Conservation (phyloP, 352 stramenopile species). For the Halophytophthora polymorphica region DNA sequence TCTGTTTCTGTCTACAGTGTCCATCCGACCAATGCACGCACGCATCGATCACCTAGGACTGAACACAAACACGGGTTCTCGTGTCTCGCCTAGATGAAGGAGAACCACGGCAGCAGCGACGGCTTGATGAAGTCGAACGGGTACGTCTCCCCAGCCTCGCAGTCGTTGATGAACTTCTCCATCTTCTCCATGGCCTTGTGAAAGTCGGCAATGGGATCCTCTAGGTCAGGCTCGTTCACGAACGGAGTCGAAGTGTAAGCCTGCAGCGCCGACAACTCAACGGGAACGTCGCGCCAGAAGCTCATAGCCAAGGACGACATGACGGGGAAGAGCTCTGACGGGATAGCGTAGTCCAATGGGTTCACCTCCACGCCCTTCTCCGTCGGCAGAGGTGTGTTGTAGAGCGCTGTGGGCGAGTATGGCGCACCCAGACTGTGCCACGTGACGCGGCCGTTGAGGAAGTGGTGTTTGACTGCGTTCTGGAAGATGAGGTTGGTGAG, state of each 20-base stretch:
- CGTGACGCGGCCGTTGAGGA: slow-evolving; percentile 38
- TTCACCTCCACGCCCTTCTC: slow-evolving; percentile 23
- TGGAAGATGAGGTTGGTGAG: slow-evolving; percentile 41
- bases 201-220: slow-evolving; percentile 22
- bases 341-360: slow-evolving; percentile 39
- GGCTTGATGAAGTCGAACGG: slow-evolving; percentile 45
- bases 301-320: slow-evolving; percentile 28
- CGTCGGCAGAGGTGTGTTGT: slow-evolving; percentile 29
- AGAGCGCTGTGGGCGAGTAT: slow-evolving; percentile 25
- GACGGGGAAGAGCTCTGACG: slow-evolving; percentile 22
- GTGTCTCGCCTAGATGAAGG: slow-evolving; percentile 33
- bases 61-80: too few species aligned
- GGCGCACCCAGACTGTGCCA: slow-evolving; percentile 37
- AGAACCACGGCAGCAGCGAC: slow-evolving; percentile 29
- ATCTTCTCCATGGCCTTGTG: slow-evolving; percentile 25
- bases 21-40: too few species aligned
- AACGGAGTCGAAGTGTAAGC: slow-evolving; percentile 26
- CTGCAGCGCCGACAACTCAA: slow-evolving; percentile 11
- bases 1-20: too few species aligned
- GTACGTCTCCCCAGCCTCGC: slow-evolving; percentile 88
- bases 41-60: too few species aligned
- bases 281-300: slow-evolving; percentile 22
- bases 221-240: slow-evolving; percentile 12
- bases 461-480: slow-evolving; percentile 37
- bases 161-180: slow-evolving; percentile 45